Percentiles rank a stretch among this genome's conserved stretches.
Evolutionary conservation across 2,329 filamentous ascomycete genomes (phyloP).

Genomic region (Trichoderma endophyticum): DNA sequence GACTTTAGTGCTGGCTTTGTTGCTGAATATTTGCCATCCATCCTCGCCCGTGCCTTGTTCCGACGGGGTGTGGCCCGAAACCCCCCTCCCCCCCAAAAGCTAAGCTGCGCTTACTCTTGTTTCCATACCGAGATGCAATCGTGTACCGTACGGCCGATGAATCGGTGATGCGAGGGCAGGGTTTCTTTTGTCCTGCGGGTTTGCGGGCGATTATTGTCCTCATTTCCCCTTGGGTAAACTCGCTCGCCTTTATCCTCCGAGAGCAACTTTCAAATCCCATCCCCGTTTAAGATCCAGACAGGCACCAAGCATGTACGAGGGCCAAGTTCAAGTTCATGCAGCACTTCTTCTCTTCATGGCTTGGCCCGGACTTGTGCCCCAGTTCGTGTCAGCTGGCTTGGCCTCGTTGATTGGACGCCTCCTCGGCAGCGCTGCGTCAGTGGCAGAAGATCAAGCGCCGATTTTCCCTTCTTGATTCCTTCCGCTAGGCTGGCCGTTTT

Average conservation of each 20-base stretch:
- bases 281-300: background rate
- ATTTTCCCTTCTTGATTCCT: background rate
- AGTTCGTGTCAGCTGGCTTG: slow-evolving; percentile 13
- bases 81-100: background rate
- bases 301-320: background rate
- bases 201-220: background rate
- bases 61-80: background rate
- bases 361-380: background rate
- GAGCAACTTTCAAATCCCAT: background rate
- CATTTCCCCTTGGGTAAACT: background rate
- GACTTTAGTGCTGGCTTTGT: background rate
- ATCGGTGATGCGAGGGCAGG: background rate
- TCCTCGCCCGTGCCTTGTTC: background rate
- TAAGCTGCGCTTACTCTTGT: slow-evolving; percentile 4
- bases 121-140: slow-evolving; percentile 7
- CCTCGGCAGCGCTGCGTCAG: slow-evolving; percentile 19
- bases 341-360: background rate
- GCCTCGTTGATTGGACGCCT: slow-evolving; percentile 24
- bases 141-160: background rate
- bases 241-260: background rate
- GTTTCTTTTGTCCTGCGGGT: background rate
- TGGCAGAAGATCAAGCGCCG: slow-evolving; percentile 11
- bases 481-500: background rate
- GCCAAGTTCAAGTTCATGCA: background rate
- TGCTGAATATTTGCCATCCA: background rate